These are phyloP conservation scores for Amylocystis lapponica DNA, from an alignment of 768 basidiomycete genomes.

Conservation along the genomic window DNA sequence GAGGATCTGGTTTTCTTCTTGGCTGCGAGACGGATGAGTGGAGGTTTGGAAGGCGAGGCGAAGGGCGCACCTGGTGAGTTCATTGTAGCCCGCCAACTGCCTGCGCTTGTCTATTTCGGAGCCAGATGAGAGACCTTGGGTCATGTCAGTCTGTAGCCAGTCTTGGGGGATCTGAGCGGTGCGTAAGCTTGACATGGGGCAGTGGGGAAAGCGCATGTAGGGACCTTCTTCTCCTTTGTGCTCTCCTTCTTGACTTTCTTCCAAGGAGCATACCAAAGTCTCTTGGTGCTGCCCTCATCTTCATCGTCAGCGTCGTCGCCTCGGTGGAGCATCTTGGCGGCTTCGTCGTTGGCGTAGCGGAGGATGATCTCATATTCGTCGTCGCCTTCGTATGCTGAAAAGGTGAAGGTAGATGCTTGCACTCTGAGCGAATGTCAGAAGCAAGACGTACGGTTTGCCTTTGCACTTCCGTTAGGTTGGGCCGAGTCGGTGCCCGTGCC, in stretches of 20 bases:
- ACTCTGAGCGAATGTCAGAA: neutral
- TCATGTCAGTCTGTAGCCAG: slow-evolving; percentile 37
- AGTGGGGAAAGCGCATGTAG: too few relatives aligned
- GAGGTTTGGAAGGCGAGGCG: neutral
- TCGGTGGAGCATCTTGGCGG: neutral
- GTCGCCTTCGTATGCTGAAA: slow-evolving; percentile 1
- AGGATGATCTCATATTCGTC: slow-evolving; percentile 2
- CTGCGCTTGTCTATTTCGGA: slow-evolving; percentile 30
- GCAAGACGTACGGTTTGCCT: neutral
- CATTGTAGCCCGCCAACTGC: slow-evolving; percentile 34
- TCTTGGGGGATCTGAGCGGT: too few relatives aligned
- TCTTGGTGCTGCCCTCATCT: slow-evolving; percentile 18
- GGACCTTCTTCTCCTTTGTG: slow-evolving; percentile 27
- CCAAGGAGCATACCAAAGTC: slow-evolving; percentile 44
- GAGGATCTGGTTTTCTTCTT: slow-evolving; percentile 35
- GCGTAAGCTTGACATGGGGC: too few relatives aligned
- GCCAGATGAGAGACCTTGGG: slow-evolving; percentile 28
- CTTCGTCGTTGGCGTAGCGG: slow-evolving; percentile 1
- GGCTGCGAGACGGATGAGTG: slow-evolving; percentile 15
- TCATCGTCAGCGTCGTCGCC: neutral
- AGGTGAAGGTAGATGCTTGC: neutral
- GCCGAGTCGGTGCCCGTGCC: neutral
- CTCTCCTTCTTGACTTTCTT: slow-evolving; percentile 28
- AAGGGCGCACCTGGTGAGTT: slow-evolving; percentile 32
- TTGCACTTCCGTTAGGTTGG: neutral